Percentiles rank a stretch among this genome's conserved stretches.
Evolutionary conservation across 371 early-diverging fungal genomes (phyloP).

Genomic region (Apophysomyces elegans): DNA sequence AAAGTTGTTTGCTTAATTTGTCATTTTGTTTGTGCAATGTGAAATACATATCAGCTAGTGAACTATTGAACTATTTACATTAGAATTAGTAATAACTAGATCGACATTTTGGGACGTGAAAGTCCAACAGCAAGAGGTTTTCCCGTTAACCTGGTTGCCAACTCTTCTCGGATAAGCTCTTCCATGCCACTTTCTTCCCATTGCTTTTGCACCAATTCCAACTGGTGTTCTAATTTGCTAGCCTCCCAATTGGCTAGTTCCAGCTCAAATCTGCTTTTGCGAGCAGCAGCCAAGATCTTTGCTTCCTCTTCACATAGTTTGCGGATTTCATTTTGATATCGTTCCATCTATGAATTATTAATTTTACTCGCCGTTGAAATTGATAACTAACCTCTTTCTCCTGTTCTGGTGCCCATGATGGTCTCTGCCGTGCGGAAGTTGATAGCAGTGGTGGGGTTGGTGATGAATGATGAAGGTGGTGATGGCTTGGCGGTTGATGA

Average conservation of each 20-base stretch:
- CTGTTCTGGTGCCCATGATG: constrained; percentile 47
- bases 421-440: constrained; percentile 31
- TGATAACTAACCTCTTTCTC: constrained; percentile 46
- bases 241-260: constrained; percentile 62
- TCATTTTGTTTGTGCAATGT: too few species aligned
- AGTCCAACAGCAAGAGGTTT: constrained; percentile 14
- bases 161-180: constrained; percentile 30
- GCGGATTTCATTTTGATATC: constrained; percentile 37
- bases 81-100: background rate
- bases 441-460: constrained; percentile 3
- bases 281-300: constrained; percentile 36
- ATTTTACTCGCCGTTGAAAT: background rate
- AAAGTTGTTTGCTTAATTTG: too few species aligned
- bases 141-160: constrained; percentile 13
- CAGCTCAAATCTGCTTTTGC: constrained; percentile 56
- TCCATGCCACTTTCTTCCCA: constrained; percentile 56
- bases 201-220: constrained; percentile 54
- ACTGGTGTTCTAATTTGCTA: constrained; percentile 55
- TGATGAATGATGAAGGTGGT: constrained; percentile 10
- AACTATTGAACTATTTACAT: too few species aligned
- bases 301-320: constrained; percentile 49
- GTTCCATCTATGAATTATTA: constrained; percentile 32
- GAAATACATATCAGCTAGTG: too few species aligned
- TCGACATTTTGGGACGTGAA: constrained; percentile 11
- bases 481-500: constrained; percentile 16